Evolutionary conservation across 2,329 filamentous ascomycete genomes (phyloP).

Genomic region (Purpureocillium lavendulum): DNA sequence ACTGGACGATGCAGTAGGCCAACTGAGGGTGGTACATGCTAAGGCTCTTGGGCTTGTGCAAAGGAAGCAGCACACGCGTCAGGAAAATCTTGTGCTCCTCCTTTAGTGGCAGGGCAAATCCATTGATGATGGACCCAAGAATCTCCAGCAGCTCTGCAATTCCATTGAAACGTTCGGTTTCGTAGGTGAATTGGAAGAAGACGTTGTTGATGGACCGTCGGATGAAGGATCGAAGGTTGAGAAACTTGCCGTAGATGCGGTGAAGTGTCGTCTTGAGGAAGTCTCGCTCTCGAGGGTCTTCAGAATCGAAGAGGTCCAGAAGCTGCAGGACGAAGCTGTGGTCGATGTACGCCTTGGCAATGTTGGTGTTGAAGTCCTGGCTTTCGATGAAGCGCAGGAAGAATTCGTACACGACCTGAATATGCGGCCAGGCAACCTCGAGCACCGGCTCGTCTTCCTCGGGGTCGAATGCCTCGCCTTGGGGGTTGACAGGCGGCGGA

Average conservation of each 20-base stretch:
- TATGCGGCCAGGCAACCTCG: constrained; percentile 98
- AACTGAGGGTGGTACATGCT: constrained; percentile 99
- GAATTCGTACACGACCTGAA: constrained; percentile 99
- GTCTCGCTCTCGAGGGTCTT: constrained; percentile 92
- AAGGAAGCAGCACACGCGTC: constrained; percentile 80
- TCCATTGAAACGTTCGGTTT: constrained; percentile 96
- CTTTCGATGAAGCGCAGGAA: constrained; percentile 98
- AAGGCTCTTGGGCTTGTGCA: constrained; percentile 97
- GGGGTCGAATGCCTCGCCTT: constrained; percentile 95
- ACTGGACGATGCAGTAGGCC: constrained; percentile 98
- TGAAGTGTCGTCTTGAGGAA: constrained; percentile 98
- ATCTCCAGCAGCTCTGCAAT: constrained; percentile 97
- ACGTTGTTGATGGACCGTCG: constrained; percentile 99
- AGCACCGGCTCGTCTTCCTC: constrained; percentile 97
- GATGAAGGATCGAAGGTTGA: constrained; percentile 96
- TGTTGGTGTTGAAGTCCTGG: constrained; percentile 99
- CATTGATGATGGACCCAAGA: constrained; percentile 96
- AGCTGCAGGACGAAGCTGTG: constrained; percentile 95
- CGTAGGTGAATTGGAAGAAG: constrained; percentile 99
- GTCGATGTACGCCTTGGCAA: constrained; percentile 97
- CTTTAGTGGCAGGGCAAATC: constrained; percentile 91
- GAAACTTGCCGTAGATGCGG: constrained; percentile 97
- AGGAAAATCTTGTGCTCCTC: constrained; percentile 98
- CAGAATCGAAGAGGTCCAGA: constrained; percentile 96
- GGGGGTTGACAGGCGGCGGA: constrained; percentile 92